Conservation (phyloP, 768 basidiomycete species). For the Xanthoconium stramineum region DNA sequence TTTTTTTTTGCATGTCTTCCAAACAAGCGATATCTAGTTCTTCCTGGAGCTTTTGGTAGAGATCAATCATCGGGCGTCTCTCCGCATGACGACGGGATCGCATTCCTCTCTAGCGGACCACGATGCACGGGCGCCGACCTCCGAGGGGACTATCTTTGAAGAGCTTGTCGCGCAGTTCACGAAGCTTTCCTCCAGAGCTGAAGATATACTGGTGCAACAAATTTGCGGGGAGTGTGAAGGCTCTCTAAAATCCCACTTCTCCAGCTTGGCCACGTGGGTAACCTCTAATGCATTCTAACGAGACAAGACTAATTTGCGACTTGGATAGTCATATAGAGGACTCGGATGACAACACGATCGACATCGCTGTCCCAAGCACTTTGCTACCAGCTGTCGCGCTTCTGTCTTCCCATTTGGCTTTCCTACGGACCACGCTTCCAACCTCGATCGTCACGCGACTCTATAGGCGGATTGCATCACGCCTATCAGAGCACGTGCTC, state of each 20-base stretch:
- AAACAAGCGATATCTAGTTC: slow-evolving; percentile 50
- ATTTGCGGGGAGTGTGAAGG: slow-evolving; percentile 79
- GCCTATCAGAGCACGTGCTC: slow-evolving; percentile 72
- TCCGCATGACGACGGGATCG: slow-evolving; percentile 53
- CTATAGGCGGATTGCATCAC: slow-evolving; percentile 72
- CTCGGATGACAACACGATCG: slow-evolving; percentile 12
- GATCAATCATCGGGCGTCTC: slow-evolving; percentile 56
- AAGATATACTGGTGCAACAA: slow-evolving; percentile 85
- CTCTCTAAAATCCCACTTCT: slow-evolving; percentile 70
- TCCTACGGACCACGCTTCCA: slow-evolving; percentile 65
- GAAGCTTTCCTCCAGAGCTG: slow-evolving; percentile 61
- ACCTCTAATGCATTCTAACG: background rate
- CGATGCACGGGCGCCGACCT: slow-evolving; percentile 28
- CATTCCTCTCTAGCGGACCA: slow-evolving; percentile 51
- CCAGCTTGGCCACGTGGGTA: slow-evolving; percentile 44
- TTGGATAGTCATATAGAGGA: slow-evolving; percentile 12
- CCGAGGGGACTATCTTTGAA: slow-evolving; percentile 75
- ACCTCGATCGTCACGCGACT: slow-evolving; percentile 51
- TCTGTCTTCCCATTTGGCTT: slow-evolving; percentile 74
- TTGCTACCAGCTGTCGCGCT: slow-evolving; percentile 75
- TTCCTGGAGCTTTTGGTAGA: slow-evolving; percentile 90
- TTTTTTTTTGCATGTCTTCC: background rate
- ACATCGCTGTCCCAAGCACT: slow-evolving; percentile 60
- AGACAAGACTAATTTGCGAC: background rate
- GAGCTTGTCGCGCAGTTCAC: slow-evolving; percentile 65